A percentile compares a stretch with the other conserved stretches of the same genome.
These are phyloP conservation scores for Clonostachys rhizophaga DNA, from an alignment of 2,329 filamentous ascomycete species.

Conservation along the genomic window DNA sequence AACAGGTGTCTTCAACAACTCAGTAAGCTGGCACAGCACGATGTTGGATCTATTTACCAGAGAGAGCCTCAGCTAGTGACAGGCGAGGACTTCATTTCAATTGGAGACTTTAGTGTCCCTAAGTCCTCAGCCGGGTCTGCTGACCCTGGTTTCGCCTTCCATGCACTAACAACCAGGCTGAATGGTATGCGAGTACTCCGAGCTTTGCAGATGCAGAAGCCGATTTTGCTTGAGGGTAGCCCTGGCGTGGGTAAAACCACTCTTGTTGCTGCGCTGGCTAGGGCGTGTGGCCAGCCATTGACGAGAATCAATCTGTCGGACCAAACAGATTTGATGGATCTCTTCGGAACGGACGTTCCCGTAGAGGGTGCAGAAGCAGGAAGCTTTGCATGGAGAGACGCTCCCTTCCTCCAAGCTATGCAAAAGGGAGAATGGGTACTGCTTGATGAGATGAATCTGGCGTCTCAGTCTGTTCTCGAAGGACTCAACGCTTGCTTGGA, in stretches of 20 bases:
- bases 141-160: constrained; percentile 54
- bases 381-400: constrained; percentile 92
- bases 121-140: constrained; percentile 33
- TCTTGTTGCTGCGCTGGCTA: constrained; percentile 78
- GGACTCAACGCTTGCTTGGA: constrained; percentile 95
- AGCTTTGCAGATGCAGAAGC: constrained; percentile 83
- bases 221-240: constrained; percentile 90
- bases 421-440: constrained; percentile 95
- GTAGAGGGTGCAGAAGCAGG: constrained; percentile 89
- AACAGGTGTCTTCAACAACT: constrained; percentile 70
- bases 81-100: constrained; percentile 45
- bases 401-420: constrained; percentile 94
- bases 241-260: constrained; percentile 99
- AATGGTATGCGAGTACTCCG: constrained; percentile 91
- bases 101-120: constrained; percentile 71
- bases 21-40: constrained; percentile 55
- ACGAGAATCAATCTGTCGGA: constrained; percentile 97
- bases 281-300: constrained; percentile 72
- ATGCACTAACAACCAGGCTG: constrained; percentile 81
- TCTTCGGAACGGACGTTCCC: constrained; percentile 95
- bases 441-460: constrained; percentile 97
- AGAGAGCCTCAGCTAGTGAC: constrained; percentile 54
- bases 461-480: constrained; percentile 93
- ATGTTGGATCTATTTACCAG: constrained; percentile 64
- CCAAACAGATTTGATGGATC: constrained; percentile 94